These are phyloP conservation scores for Nelumbo lutea DNA, from an alignment of 164 flowering plant genomes.

Conservation along the genomic window DNA sequence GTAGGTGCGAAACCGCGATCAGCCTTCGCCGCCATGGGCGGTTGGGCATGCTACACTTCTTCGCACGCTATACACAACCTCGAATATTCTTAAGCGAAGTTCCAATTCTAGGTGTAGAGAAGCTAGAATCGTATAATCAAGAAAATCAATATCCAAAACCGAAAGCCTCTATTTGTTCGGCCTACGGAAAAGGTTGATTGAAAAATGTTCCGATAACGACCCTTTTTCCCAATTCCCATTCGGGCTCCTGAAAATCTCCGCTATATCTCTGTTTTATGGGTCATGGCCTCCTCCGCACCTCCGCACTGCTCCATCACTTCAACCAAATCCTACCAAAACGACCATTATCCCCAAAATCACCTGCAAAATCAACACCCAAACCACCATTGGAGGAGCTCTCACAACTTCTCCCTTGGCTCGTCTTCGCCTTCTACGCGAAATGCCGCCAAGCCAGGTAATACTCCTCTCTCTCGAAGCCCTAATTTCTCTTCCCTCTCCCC, in stretches of 20 bases:
- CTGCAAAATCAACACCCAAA: conserved; percentile 18
- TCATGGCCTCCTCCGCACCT: conserved; percentile 71
- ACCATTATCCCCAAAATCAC: conserved; percentile 25
- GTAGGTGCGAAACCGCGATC: no score
- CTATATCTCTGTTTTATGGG: not conserved
- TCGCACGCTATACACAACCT: no score
- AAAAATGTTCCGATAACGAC: no score
- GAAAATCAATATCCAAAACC: no score
- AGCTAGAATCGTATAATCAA: no score
- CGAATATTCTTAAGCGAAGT: no score
- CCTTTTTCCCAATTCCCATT: not conserved
- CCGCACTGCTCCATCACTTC: conserved; percentile 63
- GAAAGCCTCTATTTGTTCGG: no score
- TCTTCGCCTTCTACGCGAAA: conserved; percentile 20
- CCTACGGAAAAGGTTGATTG: no score
- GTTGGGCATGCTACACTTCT: no score
- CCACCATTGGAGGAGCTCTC: conserved; percentile 20
- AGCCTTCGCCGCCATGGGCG: no score
- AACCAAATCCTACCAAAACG: conserved; percentile 47
- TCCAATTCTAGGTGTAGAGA: no score
- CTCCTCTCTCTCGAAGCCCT: conserved; percentile 13
- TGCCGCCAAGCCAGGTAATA: conserved; percentile 12
- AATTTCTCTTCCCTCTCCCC: conserved; percentile 26
- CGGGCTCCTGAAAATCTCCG: not conserved
- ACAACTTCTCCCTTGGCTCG: conserved; percentile 30